A percentile compares a stretch with the other conserved stretches of the same genome.
These are phyloP conservation scores for Colletotrichum salicis DNA, from an alignment of 2,329 filamentous ascomycete genomes.

Conservation along the genomic window DNA sequence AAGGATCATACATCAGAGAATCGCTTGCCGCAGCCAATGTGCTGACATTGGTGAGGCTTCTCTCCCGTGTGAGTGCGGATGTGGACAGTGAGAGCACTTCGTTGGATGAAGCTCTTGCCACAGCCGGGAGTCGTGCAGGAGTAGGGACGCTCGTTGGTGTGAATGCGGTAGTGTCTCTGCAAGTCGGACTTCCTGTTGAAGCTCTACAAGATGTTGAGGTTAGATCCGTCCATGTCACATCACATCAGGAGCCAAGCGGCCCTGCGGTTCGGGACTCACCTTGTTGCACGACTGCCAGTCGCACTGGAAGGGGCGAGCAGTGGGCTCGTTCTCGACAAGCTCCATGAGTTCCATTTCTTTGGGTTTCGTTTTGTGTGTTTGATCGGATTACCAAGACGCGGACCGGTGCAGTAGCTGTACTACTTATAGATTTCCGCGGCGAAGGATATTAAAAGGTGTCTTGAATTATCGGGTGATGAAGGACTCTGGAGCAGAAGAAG, in stretches of 20 bases:
- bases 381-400: slow-evolving; percentile 46
- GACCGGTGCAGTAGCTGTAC: slow-evolving; percentile 29
- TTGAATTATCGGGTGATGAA: slow-evolving; percentile 31
- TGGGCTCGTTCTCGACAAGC: slow-evolving; percentile 72
- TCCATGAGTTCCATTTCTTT: slow-evolving; percentile 71
- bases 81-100: slow-evolving; percentile 76
- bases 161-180: slow-evolving; percentile 76
- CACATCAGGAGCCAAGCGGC: not conserved
- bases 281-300: slow-evolving; percentile 72
- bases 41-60: slow-evolving; percentile 76
- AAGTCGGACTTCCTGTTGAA: slow-evolving; percentile 79
- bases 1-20: slow-evolving; percentile 72
- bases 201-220: slow-evolving; percentile 58
- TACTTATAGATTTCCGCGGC: slow-evolving; percentile 30
- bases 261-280: slow-evolving; percentile 51
- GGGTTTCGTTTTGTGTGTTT: slow-evolving; percentile 39
- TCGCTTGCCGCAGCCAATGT: slow-evolving; percentile 72
- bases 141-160: slow-evolving; percentile 77
- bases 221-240: slow-evolving; percentile 19
- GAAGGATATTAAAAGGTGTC: slow-evolving; percentile 25
- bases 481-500: slow-evolving; percentile 22
- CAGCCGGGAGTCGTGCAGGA: slow-evolving; percentile 69
- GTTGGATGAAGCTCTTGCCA: slow-evolving; percentile 77
- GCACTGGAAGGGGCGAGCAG: slow-evolving; percentile 71
- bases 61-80: slow-evolving; percentile 77